Conservation (phyloP, 2,329 filamentous ascomycete genomes). For the Claviceps africana region DNA sequence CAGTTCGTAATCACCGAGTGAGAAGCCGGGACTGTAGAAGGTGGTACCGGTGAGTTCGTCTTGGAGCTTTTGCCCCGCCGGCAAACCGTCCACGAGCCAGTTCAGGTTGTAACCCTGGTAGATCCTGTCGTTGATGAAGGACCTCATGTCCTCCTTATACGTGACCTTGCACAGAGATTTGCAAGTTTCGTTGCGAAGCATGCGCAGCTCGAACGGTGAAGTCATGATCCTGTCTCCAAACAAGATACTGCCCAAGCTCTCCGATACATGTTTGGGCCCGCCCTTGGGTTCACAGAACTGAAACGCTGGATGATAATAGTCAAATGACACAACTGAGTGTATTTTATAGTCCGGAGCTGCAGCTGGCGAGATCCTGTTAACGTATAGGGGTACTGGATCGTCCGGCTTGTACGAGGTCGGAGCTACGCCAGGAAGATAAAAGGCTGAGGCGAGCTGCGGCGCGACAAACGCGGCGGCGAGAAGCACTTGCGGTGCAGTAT, state of each 20-base stretch:
- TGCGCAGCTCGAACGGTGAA: slow-evolving; percentile 81
- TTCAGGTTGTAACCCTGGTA: slow-evolving; percentile 80
- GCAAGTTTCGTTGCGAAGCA: slow-evolving; percentile 79
- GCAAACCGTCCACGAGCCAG: slow-evolving; percentile 89
- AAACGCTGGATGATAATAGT: slow-evolving; percentile 85
- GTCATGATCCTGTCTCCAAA: slow-evolving; percentile 96
- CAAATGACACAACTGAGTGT: slow-evolving; percentile 86
- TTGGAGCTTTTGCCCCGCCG: slow-evolving; percentile 69
- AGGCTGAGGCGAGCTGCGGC: slow-evolving; percentile 51
- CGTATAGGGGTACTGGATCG: slow-evolving; percentile 71
- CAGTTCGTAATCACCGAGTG: slow-evolving; percentile 22
- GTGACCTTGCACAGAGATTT: slow-evolving; percentile 59
- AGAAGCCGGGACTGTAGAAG: slow-evolving; percentile 85
- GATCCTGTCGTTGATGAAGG: slow-evolving; percentile 75
- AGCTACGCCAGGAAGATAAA: slow-evolving; percentile 92
- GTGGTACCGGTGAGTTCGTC: slow-evolving; percentile 63
- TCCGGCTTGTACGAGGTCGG: slow-evolving; percentile 78
- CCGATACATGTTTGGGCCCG: slow-evolving; percentile 66
- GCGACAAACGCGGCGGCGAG: slow-evolving; percentile 34
- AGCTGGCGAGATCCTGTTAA: slow-evolving; percentile 84
- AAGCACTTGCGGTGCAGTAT: slow-evolving; percentile 34
- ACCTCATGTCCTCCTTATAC: slow-evolving; percentile 50
- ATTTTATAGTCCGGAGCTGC: slow-evolving; percentile 68
- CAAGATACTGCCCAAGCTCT: slow-evolving; percentile 79
- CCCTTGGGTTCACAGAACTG: slow-evolving; percentile 73